Evolutionary conservation across 768 basidiomycete genomes (phyloP).

Genomic region (Lentinula guzmanii): DNA sequence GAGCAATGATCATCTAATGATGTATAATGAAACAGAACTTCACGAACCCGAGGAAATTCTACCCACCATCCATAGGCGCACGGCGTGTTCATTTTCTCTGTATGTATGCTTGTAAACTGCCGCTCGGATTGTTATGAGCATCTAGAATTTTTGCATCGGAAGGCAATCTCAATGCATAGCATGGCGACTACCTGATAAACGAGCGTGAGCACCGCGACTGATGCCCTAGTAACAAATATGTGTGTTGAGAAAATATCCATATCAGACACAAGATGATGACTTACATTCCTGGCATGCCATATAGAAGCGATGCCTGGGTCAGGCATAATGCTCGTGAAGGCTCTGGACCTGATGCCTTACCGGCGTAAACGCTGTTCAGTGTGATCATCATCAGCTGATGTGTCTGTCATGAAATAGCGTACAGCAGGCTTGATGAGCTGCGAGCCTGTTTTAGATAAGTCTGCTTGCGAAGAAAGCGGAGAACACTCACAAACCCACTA

Average conservation of each 20-base stretch:
- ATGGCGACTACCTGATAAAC: slow-evolving; percentile 30
- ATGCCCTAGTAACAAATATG: slow-evolving; percentile 23
- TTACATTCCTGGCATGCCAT: slow-evolving; percentile 43
- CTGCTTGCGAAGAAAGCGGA: background rate
- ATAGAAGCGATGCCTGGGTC: slow-evolving; percentile 40
- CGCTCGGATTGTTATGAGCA: slow-evolving; percentile 36
- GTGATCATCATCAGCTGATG: slow-evolving; percentile 5
- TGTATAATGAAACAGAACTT: background rate
- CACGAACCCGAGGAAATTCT: background rate
- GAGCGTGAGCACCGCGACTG: slow-evolving; percentile 34
- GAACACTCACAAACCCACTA: slow-evolving; percentile 35
- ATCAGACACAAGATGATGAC: slow-evolving; percentile 8
- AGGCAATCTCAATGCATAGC: background rate
- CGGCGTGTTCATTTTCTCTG: slow-evolving; percentile 24
- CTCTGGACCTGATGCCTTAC: slow-evolving; percentile 36
- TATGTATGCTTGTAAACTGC: slow-evolving; percentile 23
- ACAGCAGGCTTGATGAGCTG: slow-evolving; percentile 37
- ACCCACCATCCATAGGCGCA: slow-evolving; percentile 33
- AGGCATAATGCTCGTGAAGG: slow-evolving; percentile 37
- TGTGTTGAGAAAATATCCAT: background rate
- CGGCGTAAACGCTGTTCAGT: slow-evolving; percentile 32
- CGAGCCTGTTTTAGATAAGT: background rate
- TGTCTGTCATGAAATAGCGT: slow-evolving; percentile 10
- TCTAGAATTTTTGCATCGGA: slow-evolving; percentile 19
- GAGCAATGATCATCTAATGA: slow-evolving; percentile 32